phyloP scores from a whole-genome alignment of 768 basidiomycete genomes.

The Pisolithus microcarpus region DNA sequence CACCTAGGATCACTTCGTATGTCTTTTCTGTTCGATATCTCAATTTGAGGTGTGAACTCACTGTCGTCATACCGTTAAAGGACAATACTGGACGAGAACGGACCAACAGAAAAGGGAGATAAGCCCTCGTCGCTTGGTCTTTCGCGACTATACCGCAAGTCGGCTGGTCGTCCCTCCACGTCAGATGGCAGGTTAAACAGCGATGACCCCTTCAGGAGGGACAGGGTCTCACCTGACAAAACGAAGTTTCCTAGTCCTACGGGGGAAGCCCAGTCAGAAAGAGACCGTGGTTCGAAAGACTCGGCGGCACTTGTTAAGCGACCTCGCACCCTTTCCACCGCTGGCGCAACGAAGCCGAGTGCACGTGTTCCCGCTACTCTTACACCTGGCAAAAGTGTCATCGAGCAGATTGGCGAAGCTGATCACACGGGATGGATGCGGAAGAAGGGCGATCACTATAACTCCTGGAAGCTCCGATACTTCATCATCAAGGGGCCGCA shows the following conservation, averaged over 20 bases:
- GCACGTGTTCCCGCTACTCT: conserved; percentile 31
- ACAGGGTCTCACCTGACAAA: conserved; percentile 16
- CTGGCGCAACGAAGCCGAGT: conserved; percentile 15
- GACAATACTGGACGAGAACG: conserved; percentile 28
- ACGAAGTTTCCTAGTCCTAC: conserved; percentile 4
- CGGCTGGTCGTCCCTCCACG: conserved; percentile 36
- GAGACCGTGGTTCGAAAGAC: conserved; percentile 27
- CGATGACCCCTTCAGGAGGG: conserved; percentile 19
- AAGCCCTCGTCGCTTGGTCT: conserved; percentile 35
- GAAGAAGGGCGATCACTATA: conserved; percentile 92
- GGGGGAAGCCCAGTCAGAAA: conserved; percentile 13
- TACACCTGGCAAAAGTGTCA: conserved; percentile 61
- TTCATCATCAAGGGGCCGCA: conserved; percentile 90
- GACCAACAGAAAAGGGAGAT: conserved; percentile 35
- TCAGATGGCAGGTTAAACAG: conserved; percentile 29
- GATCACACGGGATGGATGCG: conserved; percentile 93
- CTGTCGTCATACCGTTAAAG: conserved; percentile 9
- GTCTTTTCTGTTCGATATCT: conserved; percentile 24
- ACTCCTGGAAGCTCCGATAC: conserved; percentile 86
- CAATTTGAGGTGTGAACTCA: not conserved
- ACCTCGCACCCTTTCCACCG: conserved; percentile 25
- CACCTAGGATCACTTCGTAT: conserved; percentile 64
- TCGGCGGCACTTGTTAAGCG: conserved; percentile 49
- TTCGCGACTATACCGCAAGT: conserved; percentile 43
- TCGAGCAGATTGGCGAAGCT: conserved; percentile 85